phyloP scores from a whole-genome alignment of 164 flowering plant species.

The Magnolia sinica region DNA sequence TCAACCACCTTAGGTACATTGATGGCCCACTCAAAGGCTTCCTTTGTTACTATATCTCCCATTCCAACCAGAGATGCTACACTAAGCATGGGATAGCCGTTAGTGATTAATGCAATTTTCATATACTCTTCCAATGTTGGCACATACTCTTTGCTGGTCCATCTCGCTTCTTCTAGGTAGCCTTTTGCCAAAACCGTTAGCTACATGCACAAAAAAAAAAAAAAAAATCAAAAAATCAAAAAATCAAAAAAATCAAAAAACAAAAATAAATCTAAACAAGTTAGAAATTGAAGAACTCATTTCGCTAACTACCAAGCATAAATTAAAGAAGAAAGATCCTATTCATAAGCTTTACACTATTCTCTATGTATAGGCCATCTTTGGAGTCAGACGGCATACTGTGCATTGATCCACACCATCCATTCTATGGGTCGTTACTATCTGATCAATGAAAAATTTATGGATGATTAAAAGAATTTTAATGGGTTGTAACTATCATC shows the following conservation, averaged over 20 bases:
- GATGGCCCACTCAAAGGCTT: conserved; percentile 31
- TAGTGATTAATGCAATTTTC: background rate
- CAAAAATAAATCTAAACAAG: background rate
- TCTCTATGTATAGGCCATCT: too few relatives aligned
- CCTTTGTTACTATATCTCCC: conserved; percentile 26
- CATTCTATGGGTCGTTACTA: background rate
- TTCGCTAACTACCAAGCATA: background rate
- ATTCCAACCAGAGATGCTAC: conserved; percentile 17
- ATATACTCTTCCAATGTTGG: conserved; percentile 41
- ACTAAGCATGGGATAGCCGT: conserved; percentile 13
- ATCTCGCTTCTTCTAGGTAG: conserved; percentile 28
- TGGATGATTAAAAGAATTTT: background rate
- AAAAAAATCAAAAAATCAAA: too few relatives aligned
- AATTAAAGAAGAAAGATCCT: too few relatives aligned
- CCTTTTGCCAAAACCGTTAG: background rate
- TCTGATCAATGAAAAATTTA: background rate
- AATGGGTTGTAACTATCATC: too few relatives aligned
- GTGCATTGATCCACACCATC: background rate
- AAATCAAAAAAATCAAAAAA: background rate
- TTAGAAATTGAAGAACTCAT: background rate
- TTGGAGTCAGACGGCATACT: too few relatives aligned
- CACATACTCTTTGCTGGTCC: conserved; percentile 21
- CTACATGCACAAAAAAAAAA: background rate
- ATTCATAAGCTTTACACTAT: too few relatives aligned
- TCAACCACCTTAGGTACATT: conserved; percentile 17